phyloP scores from a whole-genome alignment of 768 basidiomycete species.

The Neoboletus magnificus region DNA sequence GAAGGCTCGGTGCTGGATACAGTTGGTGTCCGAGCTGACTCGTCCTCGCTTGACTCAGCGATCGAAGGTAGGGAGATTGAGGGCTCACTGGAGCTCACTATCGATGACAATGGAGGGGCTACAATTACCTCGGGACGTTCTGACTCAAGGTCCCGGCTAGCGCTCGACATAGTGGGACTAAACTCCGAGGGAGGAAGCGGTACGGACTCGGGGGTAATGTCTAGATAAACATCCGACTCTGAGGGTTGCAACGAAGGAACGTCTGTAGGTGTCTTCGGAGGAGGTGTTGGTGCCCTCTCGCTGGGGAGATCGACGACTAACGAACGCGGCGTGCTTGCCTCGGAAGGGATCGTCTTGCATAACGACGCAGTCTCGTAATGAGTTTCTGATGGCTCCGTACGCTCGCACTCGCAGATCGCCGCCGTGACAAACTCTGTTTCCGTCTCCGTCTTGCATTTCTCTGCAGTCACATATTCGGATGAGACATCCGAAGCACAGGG shows the following conservation, averaged over 20 bases:
- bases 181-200: conserved; percentile 40
- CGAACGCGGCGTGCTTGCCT: conserved; percentile 34
- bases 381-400: conserved; percentile 40
- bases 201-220: conserved; percentile 25
- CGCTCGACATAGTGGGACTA: conserved; percentile 27
- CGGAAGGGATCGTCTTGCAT: conserved; percentile 37
- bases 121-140: conserved; percentile 14
- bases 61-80: conserved; percentile 29
- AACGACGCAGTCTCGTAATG: conserved; percentile 48
- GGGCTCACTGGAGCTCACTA: conserved; percentile 22
- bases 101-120: conserved; percentile 10
- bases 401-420: conserved; percentile 36
- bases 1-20: conserved; percentile 44
- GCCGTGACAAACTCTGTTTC: conserved; percentile 49
- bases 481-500: conserved; percentile 39
- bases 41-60: conserved; percentile 31
- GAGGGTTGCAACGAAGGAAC: conserved; percentile 27
- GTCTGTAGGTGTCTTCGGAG: conserved; percentile 27
- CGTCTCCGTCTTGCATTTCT: conserved; percentile 41
- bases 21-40: conserved; percentile 34
- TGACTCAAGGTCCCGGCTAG: conserved; percentile 19
- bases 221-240: conserved; percentile 20
- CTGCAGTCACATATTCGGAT: conserved; percentile 51
- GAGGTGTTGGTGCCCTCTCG: conserved; percentile 22
- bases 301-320: conserved; percentile 34